Evolutionary conservation across 1,284 basidiomycete genomes (phyloP).

Genomic region (Pseudozyma sp.): DNA sequence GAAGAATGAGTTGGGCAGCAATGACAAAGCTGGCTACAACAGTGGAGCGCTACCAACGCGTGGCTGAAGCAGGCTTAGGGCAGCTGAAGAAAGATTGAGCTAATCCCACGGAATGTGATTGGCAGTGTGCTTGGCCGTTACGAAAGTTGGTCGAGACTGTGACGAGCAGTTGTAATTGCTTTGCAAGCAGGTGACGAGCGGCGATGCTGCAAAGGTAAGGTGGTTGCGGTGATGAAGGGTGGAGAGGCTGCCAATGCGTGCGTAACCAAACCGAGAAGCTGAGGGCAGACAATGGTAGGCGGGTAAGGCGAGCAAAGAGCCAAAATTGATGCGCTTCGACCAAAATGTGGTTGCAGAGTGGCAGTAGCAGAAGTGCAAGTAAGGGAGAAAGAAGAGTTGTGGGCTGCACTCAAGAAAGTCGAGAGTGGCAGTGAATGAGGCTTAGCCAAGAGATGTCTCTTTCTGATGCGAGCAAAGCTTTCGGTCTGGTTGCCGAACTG

Average conservation of each 20-base stretch:
- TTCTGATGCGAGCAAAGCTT: slow-evolving; percentile 1
- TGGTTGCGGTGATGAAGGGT: background rate
- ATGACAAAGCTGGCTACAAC: background rate
- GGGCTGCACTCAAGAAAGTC: background rate
- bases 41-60: background rate
- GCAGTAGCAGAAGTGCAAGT: background rate
- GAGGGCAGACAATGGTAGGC: background rate
- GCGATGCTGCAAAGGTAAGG: background rate
- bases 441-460: slow-evolving; percentile 19
- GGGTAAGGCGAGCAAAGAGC: slow-evolving; percentile 2
- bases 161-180: slow-evolving; percentile 4
- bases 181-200: background rate
- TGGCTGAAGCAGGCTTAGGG: background rate
- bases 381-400: background rate
- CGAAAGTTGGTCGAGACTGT: slow-evolving; percentile 7
- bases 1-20: background rate
- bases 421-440: background rate
- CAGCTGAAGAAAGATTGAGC: slow-evolving; percentile 1
- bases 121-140: background rate
- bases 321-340: background rate
- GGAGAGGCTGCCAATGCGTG: background rate
- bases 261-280: slow-evolving; percentile 2
- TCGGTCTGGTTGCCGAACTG: background rate
- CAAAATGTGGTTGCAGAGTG: slow-evolving; percentile 1
- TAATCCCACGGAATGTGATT: background rate